Percentiles rank a stretch among this genome's conserved stretches.
These are phyloP conservation scores for Monosiga brevicollis DNA, from an alignment of 78 protist genomes.

Conservation along the genomic window DNA sequence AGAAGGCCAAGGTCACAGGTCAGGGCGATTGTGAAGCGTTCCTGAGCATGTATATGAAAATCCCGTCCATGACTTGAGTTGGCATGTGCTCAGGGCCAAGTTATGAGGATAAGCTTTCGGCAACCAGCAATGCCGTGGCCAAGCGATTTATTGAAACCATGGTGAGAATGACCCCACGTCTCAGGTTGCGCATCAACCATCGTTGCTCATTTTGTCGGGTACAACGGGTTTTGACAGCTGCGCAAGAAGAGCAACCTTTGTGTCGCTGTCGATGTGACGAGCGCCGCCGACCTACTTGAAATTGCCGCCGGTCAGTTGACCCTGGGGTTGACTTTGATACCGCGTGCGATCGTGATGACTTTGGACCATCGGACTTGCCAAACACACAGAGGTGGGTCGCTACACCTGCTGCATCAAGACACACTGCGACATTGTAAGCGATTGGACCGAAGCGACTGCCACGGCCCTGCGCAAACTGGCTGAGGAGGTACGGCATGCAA, in stretches of 20 bases:
- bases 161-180: too few species aligned
- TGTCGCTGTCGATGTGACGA: constrained; percentile 57
- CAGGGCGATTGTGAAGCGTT: too few species aligned
- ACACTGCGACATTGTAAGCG: constrained; percentile 76
- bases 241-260: constrained; percentile 59
- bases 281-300: constrained; percentile 31
- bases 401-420: constrained; percentile 77
- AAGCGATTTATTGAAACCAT: too few species aligned
- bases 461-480: neutral
- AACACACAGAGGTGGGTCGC: constrained; percentile 48
- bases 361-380: too few species aligned
- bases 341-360: too few species aligned
- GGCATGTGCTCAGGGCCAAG: too few species aligned
- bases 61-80: too few species aligned
- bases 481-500: neutral
- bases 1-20: too few species aligned
- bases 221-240: neutral
- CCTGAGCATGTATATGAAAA: too few species aligned
- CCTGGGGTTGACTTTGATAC: neutral
- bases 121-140: too few species aligned
- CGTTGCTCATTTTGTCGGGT: neutral
- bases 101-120: too few species aligned
- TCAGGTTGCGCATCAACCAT: too few species aligned
- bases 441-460: constrained; percentile 41
- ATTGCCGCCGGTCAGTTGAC: constrained; percentile 30